Percentiles rank a stretch among this genome's conserved stretches.
Conservation (phyloP, 2,329 filamentous ascomycete genomes). For the Ceratocystis colombiana region DNA sequence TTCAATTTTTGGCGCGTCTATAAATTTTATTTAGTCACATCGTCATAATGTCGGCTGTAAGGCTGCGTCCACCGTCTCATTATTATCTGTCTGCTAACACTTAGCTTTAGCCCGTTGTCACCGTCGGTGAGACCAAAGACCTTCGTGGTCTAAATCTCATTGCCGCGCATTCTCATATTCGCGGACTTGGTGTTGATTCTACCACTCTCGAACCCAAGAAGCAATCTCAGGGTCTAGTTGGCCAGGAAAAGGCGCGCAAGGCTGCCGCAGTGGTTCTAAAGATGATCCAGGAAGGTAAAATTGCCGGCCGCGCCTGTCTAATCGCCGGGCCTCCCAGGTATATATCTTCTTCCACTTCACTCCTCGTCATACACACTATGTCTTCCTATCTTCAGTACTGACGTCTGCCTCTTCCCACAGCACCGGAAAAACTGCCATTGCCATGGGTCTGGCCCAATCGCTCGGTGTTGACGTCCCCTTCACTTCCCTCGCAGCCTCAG, state of each 20-base stretch:
- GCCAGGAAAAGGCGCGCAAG: constrained; percentile 92
- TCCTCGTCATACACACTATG: not conserved
- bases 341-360: constrained; percentile 24
- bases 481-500: constrained; percentile 86
- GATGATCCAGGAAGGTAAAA: constrained; percentile 99
- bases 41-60: constrained; percentile 45
- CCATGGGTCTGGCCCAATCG: constrained; percentile 97
- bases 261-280: constrained; percentile 91
- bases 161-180: constrained; percentile 95
- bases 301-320: constrained; percentile 85
- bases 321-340: constrained; percentile 87
- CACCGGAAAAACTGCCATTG: constrained; percentile 96
- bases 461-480: constrained; percentile 91
- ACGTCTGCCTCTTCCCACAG: constrained; percentile 38
- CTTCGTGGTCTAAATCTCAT: constrained; percentile 94
- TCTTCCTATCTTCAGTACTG: not conserved
- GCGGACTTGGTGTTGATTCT: constrained; percentile 83
- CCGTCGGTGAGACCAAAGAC: constrained; percentile 90
- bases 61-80: constrained; percentile 29
- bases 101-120: constrained; percentile 48
- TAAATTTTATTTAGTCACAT: not conserved
- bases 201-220: constrained; percentile 80
- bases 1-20: not conserved
- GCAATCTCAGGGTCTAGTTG: constrained; percentile 84
- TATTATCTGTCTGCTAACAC: constrained; percentile 24